phyloP scores from a whole-genome alignment of 495 filamentous ascomycete species.

The Saxophila tyrrhenica region DNA sequence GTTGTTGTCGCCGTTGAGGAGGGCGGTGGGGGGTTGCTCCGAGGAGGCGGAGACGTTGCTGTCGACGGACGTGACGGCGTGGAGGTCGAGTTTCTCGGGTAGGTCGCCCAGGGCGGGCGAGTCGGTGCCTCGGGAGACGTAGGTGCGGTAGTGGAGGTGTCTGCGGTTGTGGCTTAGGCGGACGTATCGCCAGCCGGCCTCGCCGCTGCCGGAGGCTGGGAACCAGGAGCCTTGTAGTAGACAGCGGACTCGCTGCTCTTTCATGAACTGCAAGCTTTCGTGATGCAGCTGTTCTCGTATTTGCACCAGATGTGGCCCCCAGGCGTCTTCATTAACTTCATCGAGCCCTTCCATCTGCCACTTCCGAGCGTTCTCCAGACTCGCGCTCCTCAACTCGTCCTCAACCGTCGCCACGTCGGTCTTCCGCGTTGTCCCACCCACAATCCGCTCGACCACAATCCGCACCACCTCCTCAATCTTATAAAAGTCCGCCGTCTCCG shows the following conservation, averaged over 20 bases:
- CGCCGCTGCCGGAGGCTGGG: constrained; percentile 35
- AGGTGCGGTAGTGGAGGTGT: constrained; percentile 86
- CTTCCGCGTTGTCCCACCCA: constrained; percentile 69
- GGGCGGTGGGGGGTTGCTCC: constrained; percentile 38
- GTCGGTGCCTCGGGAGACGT: constrained; percentile 48
- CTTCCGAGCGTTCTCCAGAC: constrained; percentile 62
- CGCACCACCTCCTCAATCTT: constrained; percentile 85
- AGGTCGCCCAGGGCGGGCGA: constrained; percentile 66
- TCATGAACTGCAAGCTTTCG: constrained; percentile 89
- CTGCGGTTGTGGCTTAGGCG: constrained; percentile 85
- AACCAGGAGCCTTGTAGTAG: constrained; percentile 89
- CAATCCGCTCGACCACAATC: constrained; percentile 82
- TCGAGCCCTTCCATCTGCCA: constrained; percentile 94
- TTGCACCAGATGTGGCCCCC: constrained; percentile 78
- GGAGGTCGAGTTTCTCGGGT: constrained; percentile 75
- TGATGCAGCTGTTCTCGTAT: constrained; percentile 87
- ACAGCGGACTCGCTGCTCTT: constrained; percentile 91
- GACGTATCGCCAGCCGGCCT: constrained; percentile 59
- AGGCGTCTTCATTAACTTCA: constrained; percentile 82
- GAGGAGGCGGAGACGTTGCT: constrained; percentile 70
- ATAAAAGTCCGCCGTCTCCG: constrained; percentile 73
- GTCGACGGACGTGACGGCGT: constrained; percentile 80
- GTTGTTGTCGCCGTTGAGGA: constrained; percentile 26
- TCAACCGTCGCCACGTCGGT: constrained; percentile 85
- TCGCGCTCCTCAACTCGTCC: constrained; percentile 75